Evolutionary conservation across 805 yeast genomes (phyloP).

Genomic region (Lipomyces oligophaga): DNA sequence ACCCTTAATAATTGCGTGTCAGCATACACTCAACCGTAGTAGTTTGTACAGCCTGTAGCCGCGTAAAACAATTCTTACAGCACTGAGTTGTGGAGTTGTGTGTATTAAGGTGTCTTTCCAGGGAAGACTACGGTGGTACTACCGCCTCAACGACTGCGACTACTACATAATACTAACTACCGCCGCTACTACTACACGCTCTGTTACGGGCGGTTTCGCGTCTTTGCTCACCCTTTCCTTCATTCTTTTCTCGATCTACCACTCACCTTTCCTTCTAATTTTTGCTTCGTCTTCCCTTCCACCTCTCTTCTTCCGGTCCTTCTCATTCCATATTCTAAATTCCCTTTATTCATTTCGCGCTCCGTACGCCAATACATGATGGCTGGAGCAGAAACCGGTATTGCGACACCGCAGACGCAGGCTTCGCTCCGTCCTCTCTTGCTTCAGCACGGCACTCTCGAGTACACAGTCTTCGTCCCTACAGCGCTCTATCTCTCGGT

Average conservation of each 20-base stretch:
- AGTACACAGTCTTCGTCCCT: conserved; percentile 84
- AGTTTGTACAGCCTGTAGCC: no score
- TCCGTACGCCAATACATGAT: conserved; percentile 22
- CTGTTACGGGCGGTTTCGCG: neutral
- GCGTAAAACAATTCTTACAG: no score
- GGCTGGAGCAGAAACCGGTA: conserved; percentile 39
- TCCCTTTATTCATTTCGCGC: conserved; percentile 4
- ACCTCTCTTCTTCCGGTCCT: neutral
- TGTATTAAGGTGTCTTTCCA: no score
- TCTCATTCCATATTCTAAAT: conserved; percentile 1
- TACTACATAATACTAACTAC: neutral
- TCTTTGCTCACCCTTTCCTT: neutral
- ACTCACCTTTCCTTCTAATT: neutral
- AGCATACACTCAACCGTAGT: no score
- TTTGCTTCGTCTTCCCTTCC: conserved; percentile 1
- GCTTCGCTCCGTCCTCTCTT: conserved; percentile 73
- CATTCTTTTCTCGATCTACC: neutral
- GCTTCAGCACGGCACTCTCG: conserved; percentile 79
- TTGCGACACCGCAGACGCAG: conserved; percentile 43
- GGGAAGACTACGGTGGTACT: no score
- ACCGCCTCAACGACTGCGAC: no score
- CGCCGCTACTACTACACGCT: conserved; percentile 1
- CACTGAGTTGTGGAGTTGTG: no score
- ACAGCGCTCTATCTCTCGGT: conserved; percentile 72
- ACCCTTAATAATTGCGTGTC: no score